Conservation (phyloP, 2,329 filamentous ascomycete genomes). For the Orbilia ellipsospora region DNA sequence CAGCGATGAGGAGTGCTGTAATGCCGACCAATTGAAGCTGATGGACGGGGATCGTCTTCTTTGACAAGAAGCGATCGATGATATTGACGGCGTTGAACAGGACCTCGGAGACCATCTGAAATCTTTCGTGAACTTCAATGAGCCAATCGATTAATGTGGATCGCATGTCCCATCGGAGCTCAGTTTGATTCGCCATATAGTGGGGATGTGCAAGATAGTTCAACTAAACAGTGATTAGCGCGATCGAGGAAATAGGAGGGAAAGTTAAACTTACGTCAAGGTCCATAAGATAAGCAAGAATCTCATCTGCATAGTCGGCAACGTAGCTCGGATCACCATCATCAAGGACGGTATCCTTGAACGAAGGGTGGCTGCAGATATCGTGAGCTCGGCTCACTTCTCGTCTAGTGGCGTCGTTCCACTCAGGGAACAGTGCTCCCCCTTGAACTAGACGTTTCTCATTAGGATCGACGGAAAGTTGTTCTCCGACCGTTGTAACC, state of each 20-base stretch:
- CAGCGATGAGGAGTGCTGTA: slow-evolving; percentile 92
- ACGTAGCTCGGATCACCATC: slow-evolving; percentile 24
- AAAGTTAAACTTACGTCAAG: slow-evolving; percentile 30
- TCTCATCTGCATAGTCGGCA: slow-evolving; percentile 39
- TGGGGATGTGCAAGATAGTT: slow-evolving; percentile 86
- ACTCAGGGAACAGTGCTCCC: slow-evolving; percentile 3
- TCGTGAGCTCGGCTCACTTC: slow-evolving; percentile 19
- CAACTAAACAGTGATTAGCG: slow-evolving; percentile 66
- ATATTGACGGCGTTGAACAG: slow-evolving; percentile 96
- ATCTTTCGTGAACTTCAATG: slow-evolving; percentile 92
- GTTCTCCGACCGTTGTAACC: background rate
- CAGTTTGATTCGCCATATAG: slow-evolving; percentile 97
- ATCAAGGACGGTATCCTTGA: slow-evolving; percentile 56
- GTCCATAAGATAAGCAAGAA: slow-evolving; percentile 10
- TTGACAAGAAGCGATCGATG: slow-evolving; percentile 93
- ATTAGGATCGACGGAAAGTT: background rate
- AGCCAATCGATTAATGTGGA: slow-evolving; percentile 98
- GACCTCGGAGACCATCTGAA: slow-evolving; percentile 90
- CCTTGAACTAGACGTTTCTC: background rate
- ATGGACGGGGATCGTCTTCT: slow-evolving; percentile 91
- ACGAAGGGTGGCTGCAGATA: background rate
- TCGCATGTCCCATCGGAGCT: slow-evolving; percentile 99
- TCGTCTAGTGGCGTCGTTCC: slow-evolving; percentile 14
- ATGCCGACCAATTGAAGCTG: slow-evolving; percentile 97
- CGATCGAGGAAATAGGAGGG: slow-evolving; percentile 6